Conservation (phyloP, 2,329 filamentous ascomycete genomes). For the Talaromyces sp. region DNA sequence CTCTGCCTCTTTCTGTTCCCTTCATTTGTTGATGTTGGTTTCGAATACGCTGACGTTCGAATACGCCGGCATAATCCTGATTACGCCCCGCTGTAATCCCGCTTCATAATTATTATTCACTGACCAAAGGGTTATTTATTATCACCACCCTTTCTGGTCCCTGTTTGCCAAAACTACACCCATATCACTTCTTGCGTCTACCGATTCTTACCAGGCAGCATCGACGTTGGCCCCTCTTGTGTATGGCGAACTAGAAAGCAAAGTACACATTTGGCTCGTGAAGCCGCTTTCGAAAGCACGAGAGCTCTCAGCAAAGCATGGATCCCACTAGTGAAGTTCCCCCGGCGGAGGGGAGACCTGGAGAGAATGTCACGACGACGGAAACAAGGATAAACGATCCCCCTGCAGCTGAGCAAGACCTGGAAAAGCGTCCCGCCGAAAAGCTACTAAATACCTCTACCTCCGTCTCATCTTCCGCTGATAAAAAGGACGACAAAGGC, state of each 20-base stretch:
- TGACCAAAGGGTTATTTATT: background rate
- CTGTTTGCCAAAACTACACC: background rate
- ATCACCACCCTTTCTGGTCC: background rate
- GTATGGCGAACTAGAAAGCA: background rate
- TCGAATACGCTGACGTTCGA: background rate
- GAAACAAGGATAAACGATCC: conserved; percentile 2
- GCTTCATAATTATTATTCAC: background rate
- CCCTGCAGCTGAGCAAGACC: background rate
- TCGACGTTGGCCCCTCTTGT: background rate
- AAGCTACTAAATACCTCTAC: conserved; percentile 10
- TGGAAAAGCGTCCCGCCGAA: background rate
- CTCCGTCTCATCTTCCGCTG: conserved; percentile 16
- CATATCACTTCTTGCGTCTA: background rate
- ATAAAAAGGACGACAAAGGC: conserved; percentile 14
- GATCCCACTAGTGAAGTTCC: background rate
- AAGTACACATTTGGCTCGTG: background rate
- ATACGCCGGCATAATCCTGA: background rate
- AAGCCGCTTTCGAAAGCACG: background rate
- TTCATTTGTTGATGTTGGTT: background rate
- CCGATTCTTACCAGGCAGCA: background rate
- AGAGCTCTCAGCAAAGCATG: background rate
- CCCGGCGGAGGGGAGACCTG: background rate
- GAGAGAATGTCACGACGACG: background rate
- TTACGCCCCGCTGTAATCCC: background rate
- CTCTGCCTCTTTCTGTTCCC: background rate